Percentiles rank a stretch among this genome's conserved stretches.
phyloP scores from a whole-genome alignment of 768 basidiomycete species.

The Xerocomellus amylosporus region DNA sequence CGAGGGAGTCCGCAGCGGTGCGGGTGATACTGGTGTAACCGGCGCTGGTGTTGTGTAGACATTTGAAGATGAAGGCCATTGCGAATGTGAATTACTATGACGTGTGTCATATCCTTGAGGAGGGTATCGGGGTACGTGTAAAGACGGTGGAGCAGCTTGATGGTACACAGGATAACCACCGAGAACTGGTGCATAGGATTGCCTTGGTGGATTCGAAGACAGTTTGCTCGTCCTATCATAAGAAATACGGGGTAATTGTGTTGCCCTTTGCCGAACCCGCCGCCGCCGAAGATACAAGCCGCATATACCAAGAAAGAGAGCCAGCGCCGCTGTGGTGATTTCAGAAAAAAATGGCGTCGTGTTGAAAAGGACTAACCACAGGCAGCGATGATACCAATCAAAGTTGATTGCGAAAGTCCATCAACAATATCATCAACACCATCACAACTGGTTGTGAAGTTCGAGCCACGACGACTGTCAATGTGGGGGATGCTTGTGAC shows the following conservation, averaged over 20 bases:
- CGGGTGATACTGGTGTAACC: background rate
- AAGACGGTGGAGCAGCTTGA: slow-evolving; percentile 2
- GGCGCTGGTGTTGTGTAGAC: background rate
- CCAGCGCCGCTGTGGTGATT: background rate
- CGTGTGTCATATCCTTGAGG: slow-evolving; percentile 1
- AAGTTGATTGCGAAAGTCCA: background rate
- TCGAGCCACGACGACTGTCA: background rate
- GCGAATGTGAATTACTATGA: background rate
- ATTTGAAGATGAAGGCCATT: background rate
- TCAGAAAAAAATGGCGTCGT: background rate
- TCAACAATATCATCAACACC: background rate
- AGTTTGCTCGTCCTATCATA: background rate
- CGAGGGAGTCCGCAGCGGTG: background rate
- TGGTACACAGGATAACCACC: background rate
- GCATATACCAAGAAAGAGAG: background rate
- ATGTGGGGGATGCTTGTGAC: background rate
- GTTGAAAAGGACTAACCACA: slow-evolving; percentile 10
- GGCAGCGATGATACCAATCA: background rate
- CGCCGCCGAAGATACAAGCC: background rate
- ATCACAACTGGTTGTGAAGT: background rate
- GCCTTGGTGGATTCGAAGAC: background rate
- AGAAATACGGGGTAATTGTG: background rate
- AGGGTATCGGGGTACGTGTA: slow-evolving; percentile 6
- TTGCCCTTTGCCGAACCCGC: slow-evolving; percentile 1
- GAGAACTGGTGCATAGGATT: background rate